phyloP scores from a whole-genome alignment of 768 basidiomycete genomes.

The Russula brevipes region DNA sequence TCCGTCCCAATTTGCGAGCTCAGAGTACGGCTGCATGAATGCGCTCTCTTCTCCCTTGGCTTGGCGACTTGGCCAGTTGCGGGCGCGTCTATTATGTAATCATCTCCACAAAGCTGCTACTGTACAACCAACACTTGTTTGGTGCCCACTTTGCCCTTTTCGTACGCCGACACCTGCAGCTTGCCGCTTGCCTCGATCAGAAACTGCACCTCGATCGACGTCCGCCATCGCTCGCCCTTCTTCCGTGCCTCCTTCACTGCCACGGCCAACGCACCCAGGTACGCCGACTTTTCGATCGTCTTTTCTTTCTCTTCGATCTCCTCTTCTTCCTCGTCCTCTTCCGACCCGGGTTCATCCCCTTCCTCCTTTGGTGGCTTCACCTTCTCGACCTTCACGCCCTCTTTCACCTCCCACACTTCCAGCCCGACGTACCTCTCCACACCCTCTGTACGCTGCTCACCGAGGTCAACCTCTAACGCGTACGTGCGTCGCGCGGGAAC shows the following conservation, averaged over 20 bases:
- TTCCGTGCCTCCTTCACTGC: slow-evolving; percentile 38
- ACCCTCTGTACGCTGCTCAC: slow-evolving; percentile 33
- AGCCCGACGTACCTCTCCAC: slow-evolving; percentile 47
- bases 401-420: slow-evolving; percentile 76
- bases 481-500: slow-evolving; percentile 61
- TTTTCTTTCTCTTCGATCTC: slow-evolving; percentile 61
- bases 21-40: slow-evolving; percentile 15
- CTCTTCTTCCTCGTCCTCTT: slow-evolving; percentile 51
- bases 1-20: slow-evolving; percentile 23
- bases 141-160: slow-evolving; percentile 33
- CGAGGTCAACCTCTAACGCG: slow-evolving; percentile 52
- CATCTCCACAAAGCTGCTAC: neutral
- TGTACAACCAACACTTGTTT: slow-evolving; percentile 13
- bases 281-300: slow-evolving; percentile 48
- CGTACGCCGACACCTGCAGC: slow-evolving; percentile 38
- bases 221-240: slow-evolving; percentile 44
- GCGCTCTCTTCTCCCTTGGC: neutral
- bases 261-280: slow-evolving; percentile 39
- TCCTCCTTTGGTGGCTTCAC: slow-evolving; percentile 43
- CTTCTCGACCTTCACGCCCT: slow-evolving; percentile 60
- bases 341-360: slow-evolving; percentile 44
- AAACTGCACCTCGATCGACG: slow-evolving; percentile 46
- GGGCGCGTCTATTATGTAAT: slow-evolving; percentile 14
- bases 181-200: slow-evolving; percentile 34
- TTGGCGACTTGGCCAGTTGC: neutral